Conservation (phyloP, 148 eudicot species). For the Rhododendron kiyosumense region DNA sequence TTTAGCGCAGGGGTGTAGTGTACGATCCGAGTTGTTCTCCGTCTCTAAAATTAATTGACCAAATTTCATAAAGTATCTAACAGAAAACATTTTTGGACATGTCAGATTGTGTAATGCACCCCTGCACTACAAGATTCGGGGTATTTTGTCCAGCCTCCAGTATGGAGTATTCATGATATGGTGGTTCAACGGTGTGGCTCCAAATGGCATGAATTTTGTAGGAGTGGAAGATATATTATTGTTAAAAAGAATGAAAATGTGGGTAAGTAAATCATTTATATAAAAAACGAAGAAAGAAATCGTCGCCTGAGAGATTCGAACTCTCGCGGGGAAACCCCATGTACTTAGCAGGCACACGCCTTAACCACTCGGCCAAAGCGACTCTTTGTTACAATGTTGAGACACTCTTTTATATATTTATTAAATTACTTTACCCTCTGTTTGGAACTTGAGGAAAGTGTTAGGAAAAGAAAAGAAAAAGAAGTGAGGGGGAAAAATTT, state of each 20-base stretch:
- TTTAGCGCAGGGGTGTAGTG: too few relatives aligned
- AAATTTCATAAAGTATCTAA: too few relatives aligned
- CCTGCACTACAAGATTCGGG: too few relatives aligned
- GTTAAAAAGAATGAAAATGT: background rate
- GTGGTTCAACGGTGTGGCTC: background rate
- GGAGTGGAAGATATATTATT: background rate
- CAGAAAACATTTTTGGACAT: too few relatives aligned
- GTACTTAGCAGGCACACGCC: conserved; percentile 71
- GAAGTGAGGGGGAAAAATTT: too few relatives aligned
- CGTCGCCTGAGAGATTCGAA: conserved; percentile 5
- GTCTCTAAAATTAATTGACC: too few relatives aligned
- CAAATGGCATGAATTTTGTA: background rate
- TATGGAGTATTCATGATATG: too few relatives aligned
- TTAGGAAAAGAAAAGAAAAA: too few relatives aligned
- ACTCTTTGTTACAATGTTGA: background rate
- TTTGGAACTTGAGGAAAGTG: background rate
- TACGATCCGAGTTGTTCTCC: too few relatives aligned
- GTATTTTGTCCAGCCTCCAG: too few relatives aligned
- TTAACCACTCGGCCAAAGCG: conserved; percentile 99
- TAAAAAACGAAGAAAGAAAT: too few relatives aligned
- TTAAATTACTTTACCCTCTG: background rate
- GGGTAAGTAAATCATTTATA: background rate
- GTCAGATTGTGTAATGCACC: too few relatives aligned
- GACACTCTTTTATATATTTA: background rate
- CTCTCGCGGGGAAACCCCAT: conserved; percentile 4